Percentiles rank a stretch among this genome's conserved stretches.
Evolutionary conservation across 139 green algal species (phyloP).

Genomic region (Chlamydomonas sphaeroides): DNA sequence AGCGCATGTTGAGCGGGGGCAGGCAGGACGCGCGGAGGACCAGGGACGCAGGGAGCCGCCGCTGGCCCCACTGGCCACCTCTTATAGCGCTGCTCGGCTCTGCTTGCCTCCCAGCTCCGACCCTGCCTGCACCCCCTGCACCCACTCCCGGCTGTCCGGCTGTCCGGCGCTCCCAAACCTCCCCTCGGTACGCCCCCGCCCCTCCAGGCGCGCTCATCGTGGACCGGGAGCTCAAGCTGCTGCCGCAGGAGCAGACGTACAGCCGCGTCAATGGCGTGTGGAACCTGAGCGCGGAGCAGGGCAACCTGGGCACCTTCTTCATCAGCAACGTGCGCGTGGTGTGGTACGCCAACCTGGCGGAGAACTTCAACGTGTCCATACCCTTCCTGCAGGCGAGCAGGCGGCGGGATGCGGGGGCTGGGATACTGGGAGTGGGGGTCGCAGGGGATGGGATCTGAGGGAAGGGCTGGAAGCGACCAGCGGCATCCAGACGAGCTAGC

Average conservation of each 20-base stretch:
- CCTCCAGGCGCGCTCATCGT: slow-evolving; percentile 65
- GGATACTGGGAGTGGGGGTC: background rate
- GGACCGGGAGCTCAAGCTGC: slow-evolving; percentile 75
- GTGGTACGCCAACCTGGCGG: slow-evolving; percentile 74
- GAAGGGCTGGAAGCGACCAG: background rate
- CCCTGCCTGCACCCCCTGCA: too few species aligned
- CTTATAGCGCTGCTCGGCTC: too few species aligned
- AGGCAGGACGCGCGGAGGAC: too few species aligned
- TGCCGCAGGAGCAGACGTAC: slow-evolving; percentile 73
- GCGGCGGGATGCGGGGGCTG: too few species aligned
- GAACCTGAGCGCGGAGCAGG: slow-evolving; percentile 77
- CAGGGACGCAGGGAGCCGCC: too few species aligned
- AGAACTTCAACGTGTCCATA: slow-evolving; percentile 82
- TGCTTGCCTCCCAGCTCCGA: too few species aligned
- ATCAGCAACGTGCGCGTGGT: slow-evolving; percentile 80
- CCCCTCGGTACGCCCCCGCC: too few species aligned
- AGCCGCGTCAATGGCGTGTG: slow-evolving; percentile 74
- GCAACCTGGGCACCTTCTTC: slow-evolving; percentile 84
- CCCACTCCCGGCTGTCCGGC: too few species aligned
- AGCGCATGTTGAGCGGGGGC: too few species aligned
- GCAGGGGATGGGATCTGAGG: background rate
- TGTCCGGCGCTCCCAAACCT: background rate
- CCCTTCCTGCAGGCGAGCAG: slow-evolving; percentile 74
- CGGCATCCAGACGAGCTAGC: too few species aligned
- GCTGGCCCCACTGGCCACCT: too few species aligned